Base-by-base conservation (phyloP, 2,329 filamentous ascomycete genomes). In the Myriosclerotinia curreyana region DNA sequence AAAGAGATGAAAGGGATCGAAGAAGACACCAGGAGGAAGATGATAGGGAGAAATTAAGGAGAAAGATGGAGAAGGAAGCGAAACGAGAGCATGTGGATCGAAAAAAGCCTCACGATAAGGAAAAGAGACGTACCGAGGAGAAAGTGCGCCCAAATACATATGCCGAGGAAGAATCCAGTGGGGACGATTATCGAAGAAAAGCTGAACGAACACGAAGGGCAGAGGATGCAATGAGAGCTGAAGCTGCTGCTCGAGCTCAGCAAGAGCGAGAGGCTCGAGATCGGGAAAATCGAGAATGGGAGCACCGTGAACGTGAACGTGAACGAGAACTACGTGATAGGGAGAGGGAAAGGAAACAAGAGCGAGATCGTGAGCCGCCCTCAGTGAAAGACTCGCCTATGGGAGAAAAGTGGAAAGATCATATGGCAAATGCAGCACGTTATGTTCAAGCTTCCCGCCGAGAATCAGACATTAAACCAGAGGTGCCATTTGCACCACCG, bases 91-190 rank as follows among this genome's bases (percentile, higher is more conserved):
- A 72, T 46, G 65, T 65, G 46, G 70, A 69, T 65, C 74, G 69
- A 69, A 73, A 70, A 70, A 77, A 71, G 69, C 69, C 66, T 56
- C 70, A 62, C 65, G 80, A 80, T 28, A 75, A 75, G 68, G 74
- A 76, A 51, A 73, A 68, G 52, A 79, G 80, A 56, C 75, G 74
- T 6, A 63, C 68, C 1, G 73, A 75, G 22, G 74, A 75, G 61
- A 75, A 74, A 61, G 55, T 65, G 12, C 65, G 65, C 42, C 48
- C 61, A 17, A 34, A 54, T 12, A 58, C 69, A 20, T 71, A 70
- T 65, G 68, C 71, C 11, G 71, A 73, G 17, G 72, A 71, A 22
- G 71, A 73, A 48, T 69, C 68, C 34, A 68, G 70, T 36, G 69
- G 71, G 22, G 67, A 71, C 52, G 62, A 52, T 17, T 55, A 64